Base-by-base conservation (phyloP, 1,284 basidiomycete species). In the Puccinia horiana region DNA sequence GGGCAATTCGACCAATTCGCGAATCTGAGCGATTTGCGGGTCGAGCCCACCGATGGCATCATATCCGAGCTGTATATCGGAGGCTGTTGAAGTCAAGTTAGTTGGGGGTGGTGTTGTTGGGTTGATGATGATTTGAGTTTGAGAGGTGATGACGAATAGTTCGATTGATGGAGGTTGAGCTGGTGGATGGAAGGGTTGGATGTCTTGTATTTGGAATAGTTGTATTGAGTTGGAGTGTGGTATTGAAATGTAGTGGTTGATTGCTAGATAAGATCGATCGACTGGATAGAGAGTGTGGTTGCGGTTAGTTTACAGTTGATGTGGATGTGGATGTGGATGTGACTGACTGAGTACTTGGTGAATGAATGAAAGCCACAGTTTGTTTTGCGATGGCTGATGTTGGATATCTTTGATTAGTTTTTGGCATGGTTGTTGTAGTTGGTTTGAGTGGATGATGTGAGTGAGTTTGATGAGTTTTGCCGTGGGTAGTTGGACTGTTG, bases 1-100 rank as follows among this genome's bases (percentile, higher is more conserved):
- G 0, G 97, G 97, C 79, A 99, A 92, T 85, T 99, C 96, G 56
- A 99, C 91, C n/a, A 99, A 90, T 85, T 95, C 93, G 54, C 93
- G 91, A 83, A 99, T 94, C 87, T 94, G 92, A 77, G 91, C 89
- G 83, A 99, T 96, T 86, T 98, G 95, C 84, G 91, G 90, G 84
- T 92, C 90, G 37, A 99, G 90, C 2, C 97, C 97, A 37, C 97
- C 97, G 23, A 99, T 92, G 20, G 91, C 90, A 23, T 91, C 89
- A 86, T 90, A 91, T 18, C 77, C 65, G 20, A 58, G 20, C 42
- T 70, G 65, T 32, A 37, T 67, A 40, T 0, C 54, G 3, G 67
- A n/a, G n/a, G n/a, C n/a, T n/a, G n/a, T n/a, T n/a, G n/a, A n/a
- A n/a, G n/a, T n/a, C n/a, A n/a, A n/a, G n/a, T n/a, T 52, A 1